Percentiles rank a stretch among this genome's conserved stretches.
Conservation (phyloP, 805 yeast species). For the Yamadazyma phyllophila region DNA sequence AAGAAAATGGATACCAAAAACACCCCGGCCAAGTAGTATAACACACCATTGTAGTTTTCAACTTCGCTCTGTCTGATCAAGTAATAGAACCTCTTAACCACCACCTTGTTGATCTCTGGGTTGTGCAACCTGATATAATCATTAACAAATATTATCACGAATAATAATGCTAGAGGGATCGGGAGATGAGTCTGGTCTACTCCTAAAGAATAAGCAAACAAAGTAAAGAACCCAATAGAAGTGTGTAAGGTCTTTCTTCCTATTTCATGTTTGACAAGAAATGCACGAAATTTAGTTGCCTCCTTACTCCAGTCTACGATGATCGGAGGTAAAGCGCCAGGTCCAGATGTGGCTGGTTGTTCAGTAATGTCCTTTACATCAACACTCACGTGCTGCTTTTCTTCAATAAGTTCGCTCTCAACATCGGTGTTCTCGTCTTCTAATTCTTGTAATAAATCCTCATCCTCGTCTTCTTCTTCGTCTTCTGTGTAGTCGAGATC, state of each 20-base stretch:
- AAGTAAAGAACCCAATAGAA: conserved; percentile 79
- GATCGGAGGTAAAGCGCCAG: too few species aligned
- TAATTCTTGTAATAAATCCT: conserved; percentile 9
- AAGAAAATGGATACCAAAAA: conserved; percentile 64
- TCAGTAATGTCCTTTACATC: too few species aligned
- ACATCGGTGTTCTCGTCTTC: conserved; percentile 12
- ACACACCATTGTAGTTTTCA: conserved; percentile 71
- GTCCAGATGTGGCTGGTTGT: too few species aligned
- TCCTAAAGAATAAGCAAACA: conserved; percentile 68
- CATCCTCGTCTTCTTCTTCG: conserved; percentile 9
- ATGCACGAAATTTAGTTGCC: conserved; percentile 18
- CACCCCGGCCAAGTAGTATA: conserved; percentile 83
- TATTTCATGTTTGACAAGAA: conserved; percentile 77
- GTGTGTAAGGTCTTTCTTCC: conserved; percentile 88
- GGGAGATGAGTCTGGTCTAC: conserved; percentile 55
- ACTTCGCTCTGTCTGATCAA: conserved; percentile 84
- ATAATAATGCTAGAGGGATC: conserved; percentile 54
- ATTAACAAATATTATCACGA: conserved; percentile 53
- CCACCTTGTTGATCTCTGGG: conserved; percentile 59
- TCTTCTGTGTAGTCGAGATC: conserved; percentile 11
- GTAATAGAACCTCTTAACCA: conserved; percentile 70
- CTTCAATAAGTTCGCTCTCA: conserved; percentile 10
- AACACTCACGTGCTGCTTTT: not conserved
- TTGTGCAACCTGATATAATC: conserved; percentile 68
- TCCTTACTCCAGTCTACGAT: not conserved